Evolutionary conservation across 192 early-diverging fungal genomes (phyloP), one percentile per base, ranked within the genome.

Genomic region (Geranomyces variabilis): DNA sequence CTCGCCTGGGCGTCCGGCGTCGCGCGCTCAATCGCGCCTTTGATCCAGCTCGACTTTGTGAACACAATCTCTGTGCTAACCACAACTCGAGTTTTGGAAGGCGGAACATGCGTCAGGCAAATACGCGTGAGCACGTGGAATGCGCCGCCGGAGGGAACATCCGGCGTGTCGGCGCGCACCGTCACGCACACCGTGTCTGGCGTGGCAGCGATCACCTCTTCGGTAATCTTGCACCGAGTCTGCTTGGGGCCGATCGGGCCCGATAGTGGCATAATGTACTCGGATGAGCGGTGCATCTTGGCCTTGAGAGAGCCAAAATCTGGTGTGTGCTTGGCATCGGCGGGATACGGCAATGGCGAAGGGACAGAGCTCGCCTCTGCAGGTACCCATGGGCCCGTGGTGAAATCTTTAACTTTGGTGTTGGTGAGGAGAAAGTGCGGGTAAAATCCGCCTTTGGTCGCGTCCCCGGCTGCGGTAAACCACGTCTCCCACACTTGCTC

Each of bases 201-300:
- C 15, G 58, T 26, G 15, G n/a, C 51, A 41, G 21, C 15, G n/a
- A 70, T 14, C 28, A 69, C 30, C 33, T 58, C 43, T 63, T 75
- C 67, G 24, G 30, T n/a, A 28, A 70, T 31, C 17, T 43, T 31
- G 58, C 74, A 71, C 19, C 26, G 28, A 15, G 69, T 70, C 72
- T 74, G 73, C 29, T 63, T 71, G 41, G 70, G 70, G 10, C 72
- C 75, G n/a, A 76, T 59, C 1, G 75, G 69, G 19, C 30, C 44
- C 17, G 28, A 22, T 9, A 76, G 63, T 15, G 75, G 75, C 56
- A 72, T 71, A 26, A 71, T 56, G 44, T 76, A 76, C 26, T 76
- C 51, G 43, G 73, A 30, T 30, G 17, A 63, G 6, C 68, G 61
- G 24, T 66, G 57, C 8, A 28, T 7, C 4, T 69, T 69, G 15